A percentile compares a stretch with the other conserved stretches of the same genome.
These are phyloP conservation scores for Lactifluus subvellereus DNA, from an alignment of 768 basidiomycete genomes.

Conservation along the genomic window DNA sequence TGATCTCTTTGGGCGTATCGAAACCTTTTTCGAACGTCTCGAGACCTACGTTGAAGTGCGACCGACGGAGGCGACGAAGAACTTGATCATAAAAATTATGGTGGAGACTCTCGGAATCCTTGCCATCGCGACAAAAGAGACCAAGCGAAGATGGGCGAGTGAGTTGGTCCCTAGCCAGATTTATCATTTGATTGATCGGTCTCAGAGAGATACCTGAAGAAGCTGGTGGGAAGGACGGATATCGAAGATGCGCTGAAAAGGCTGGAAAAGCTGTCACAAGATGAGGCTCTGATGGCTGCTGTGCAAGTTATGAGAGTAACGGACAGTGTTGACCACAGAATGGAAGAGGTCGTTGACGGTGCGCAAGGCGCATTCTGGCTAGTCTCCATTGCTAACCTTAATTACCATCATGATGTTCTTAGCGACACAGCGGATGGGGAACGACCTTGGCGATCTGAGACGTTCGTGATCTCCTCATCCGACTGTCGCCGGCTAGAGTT, in stretches of 20 bases:
- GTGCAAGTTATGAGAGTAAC: neutral
- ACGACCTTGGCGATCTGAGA: neutral
- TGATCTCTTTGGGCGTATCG: slow-evolving; percentile 4
- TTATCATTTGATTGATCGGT: neutral
- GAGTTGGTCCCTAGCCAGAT: neutral
- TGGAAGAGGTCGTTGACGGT: neutral
- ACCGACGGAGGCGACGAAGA: neutral
- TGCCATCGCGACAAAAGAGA: slow-evolving; percentile 5
- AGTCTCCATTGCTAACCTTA: neutral
- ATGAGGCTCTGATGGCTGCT: neutral
- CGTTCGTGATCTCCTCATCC: neutral
- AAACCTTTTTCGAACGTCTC: neutral
- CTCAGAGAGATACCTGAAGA: slow-evolving; percentile 8
- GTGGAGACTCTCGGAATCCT: slow-evolving; percentile 2
- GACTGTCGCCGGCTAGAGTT: neutral
- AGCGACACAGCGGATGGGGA: neutral
- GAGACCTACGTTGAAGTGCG: slow-evolving; percentile 2
- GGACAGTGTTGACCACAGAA: neutral
- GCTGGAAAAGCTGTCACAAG: neutral
- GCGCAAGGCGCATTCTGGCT: neutral
- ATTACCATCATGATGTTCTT: too few relatives aligned
- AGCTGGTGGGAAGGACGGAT: neutral
- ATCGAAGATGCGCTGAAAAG: slow-evolving; percentile 1
- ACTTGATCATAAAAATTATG: slow-evolving; percentile 1
- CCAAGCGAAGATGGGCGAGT: neutral